phyloP scores from a whole-genome alignment of 768 basidiomycete genomes.

The Cystobasidiopsis lactophilus region DNA sequence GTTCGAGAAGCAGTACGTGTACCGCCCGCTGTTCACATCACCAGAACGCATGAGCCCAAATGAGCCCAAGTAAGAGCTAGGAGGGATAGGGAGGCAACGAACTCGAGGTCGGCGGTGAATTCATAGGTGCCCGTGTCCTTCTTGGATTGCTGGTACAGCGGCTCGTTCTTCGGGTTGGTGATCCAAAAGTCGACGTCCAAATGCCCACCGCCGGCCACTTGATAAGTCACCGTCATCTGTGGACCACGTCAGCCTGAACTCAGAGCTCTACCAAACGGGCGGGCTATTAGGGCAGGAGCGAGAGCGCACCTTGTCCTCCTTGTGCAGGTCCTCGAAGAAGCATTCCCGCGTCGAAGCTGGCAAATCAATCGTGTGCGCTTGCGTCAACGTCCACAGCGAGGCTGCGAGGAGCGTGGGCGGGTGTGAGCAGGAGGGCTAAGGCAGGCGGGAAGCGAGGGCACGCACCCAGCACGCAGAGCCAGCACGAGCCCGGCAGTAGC shows the following conservation, averaged over 20 bases:
- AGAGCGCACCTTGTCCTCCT: slow-evolving; percentile 53
- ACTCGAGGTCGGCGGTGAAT: slow-evolving; percentile 60
- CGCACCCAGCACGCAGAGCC: too few relatives aligned
- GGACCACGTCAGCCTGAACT: too few relatives aligned
- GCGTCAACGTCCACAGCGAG: too few relatives aligned
- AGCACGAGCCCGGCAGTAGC: too few relatives aligned
- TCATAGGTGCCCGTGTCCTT: slow-evolving; percentile 73
- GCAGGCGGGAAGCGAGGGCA: too few relatives aligned
- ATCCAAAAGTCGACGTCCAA: slow-evolving; percentile 97
- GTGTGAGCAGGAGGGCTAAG: too few relatives aligned
- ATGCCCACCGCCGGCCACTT: slow-evolving; percentile 91
- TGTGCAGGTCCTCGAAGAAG: slow-evolving; percentile 84
- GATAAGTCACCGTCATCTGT: slow-evolving; percentile 98
- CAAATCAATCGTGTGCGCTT: slow-evolving; percentile 31
- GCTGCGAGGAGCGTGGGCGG: too few relatives aligned
- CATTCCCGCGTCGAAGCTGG: slow-evolving; percentile 67
- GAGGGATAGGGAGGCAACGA: neutral
- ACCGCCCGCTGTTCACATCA: slow-evolving; percentile 36
- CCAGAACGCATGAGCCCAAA: neutral
- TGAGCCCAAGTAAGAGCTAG: neutral
- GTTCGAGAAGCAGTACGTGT: slow-evolving; percentile 96
- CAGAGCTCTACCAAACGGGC: neutral
- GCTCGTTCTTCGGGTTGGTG: slow-evolving; percentile 44
- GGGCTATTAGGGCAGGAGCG: neutral
- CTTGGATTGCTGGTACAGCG: slow-evolving; percentile 57